Evolutionary conservation across 208 protist species (phyloP).

Genomic region (Crithidia acanthocephali): DNA sequence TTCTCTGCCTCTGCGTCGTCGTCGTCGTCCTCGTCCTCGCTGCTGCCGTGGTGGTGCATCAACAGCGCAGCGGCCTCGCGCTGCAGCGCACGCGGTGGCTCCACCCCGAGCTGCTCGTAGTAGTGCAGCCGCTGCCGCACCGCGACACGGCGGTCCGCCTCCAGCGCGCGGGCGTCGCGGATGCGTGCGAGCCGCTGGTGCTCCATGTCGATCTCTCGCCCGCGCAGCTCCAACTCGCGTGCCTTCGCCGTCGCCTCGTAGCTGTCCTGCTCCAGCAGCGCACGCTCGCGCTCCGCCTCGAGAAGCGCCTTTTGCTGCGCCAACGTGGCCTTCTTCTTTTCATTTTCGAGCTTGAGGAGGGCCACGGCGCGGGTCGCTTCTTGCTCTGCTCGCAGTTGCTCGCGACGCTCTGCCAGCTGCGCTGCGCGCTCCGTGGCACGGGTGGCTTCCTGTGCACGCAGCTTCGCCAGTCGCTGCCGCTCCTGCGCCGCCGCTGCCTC

Average conservation of each 20-base stretch:
- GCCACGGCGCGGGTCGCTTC: slow-evolving; percentile 50
- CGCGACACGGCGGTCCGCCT: slow-evolving; percentile 35
- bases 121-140: slow-evolving; percentile 52
- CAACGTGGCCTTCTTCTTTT: slow-evolving; percentile 55
- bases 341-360: slow-evolving; percentile 65
- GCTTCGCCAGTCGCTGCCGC: slow-evolving; percentile 39
- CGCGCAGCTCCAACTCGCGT: slow-evolving; percentile 49
- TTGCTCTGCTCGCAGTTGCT: slow-evolving; percentile 59
- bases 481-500: slow-evolving; percentile 37
- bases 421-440: slow-evolving; percentile 39
- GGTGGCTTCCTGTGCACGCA: slow-evolving; percentile 42
- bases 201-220: slow-evolving; percentile 67
- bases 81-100: slow-evolving; percentile 31
- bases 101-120: slow-evolving; percentile 42
- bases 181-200: slow-evolving; percentile 42
- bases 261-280: slow-evolving; percentile 44
- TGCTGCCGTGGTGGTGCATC: background rate
- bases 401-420: slow-evolving; percentile 55
- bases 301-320: slow-evolving; percentile 48
- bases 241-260: slow-evolving; percentile 51
- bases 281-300: slow-evolving; percentile 52
- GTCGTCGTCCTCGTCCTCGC: background rate
- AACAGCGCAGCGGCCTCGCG: slow-evolving; percentile 25
- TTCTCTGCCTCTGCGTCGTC: background rate
- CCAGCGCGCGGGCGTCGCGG: slow-evolving; percentile 52